These are phyloP conservation scores for Candida xyloterini DNA, from an alignment of 805 yeast species.

Conservation along the genomic window DNA sequence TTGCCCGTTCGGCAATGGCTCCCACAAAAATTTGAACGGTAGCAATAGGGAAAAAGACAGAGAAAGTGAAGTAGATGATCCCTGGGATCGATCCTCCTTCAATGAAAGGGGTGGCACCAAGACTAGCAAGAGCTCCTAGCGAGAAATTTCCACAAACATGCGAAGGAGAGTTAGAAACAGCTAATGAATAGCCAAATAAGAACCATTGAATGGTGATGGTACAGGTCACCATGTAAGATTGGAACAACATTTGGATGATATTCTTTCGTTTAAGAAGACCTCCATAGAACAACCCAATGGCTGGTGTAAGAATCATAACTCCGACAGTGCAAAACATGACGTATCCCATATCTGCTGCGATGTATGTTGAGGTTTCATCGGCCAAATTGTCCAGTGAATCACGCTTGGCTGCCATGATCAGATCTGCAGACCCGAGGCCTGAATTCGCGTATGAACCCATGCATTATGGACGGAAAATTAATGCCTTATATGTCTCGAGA, in stretches of 20 bases:
- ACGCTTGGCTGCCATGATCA: slow-evolving; percentile 21
- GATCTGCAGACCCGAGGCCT: slow-evolving; percentile 31
- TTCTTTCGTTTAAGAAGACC: slow-evolving; percentile 42
- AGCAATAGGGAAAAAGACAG: slow-evolving; percentile 46
- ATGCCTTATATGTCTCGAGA: not conserved
- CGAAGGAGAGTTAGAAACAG: slow-evolving; percentile 35
- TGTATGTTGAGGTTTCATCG: slow-evolving; percentile 37
- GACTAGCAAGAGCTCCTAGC: slow-evolving; percentile 39
- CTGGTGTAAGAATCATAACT: slow-evolving; percentile 47
- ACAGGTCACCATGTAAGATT: slow-evolving; percentile 41
- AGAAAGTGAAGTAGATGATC: slow-evolving; percentile 42
- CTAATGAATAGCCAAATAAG: slow-evolving; percentile 44
- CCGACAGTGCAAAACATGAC: slow-evolving; percentile 46
- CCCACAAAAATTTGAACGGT: slow-evolving; percentile 48
- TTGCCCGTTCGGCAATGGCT: slow-evolving; percentile 43
- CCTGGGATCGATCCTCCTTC: slow-evolving; percentile 50
- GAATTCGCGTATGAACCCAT: slow-evolving; percentile 34
- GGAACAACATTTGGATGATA: slow-evolving; percentile 43
- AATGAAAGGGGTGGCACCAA: slow-evolving; percentile 38
- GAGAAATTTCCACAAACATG: slow-evolving; percentile 35
- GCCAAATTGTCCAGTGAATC: slow-evolving; percentile 26
- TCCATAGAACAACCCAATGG: slow-evolving; percentile 43
- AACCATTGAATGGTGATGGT: slow-evolving; percentile 42
- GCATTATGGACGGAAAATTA: not conserved
- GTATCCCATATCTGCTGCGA: slow-evolving; percentile 47